Evolutionary conservation across 495 filamentous ascomycete genomes (phyloP), one percentile per base, ranked within the genome.

Genomic region (Beverwykella pulmonaria): DNA sequence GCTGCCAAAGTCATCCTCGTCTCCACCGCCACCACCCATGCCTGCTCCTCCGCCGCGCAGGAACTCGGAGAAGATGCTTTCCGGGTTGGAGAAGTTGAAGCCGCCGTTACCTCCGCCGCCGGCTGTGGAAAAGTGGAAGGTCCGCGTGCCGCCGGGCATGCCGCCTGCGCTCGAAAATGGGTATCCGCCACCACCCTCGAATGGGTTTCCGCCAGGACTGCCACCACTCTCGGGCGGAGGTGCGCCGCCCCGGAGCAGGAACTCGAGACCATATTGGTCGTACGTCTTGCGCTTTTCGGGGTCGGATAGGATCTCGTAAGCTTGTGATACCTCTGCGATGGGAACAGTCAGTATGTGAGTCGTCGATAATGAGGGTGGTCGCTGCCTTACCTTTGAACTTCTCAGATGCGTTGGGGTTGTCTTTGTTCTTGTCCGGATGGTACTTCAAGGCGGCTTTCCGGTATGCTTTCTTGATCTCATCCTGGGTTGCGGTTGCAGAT

Each of bases 381-480:
- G 41, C 30, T 17, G 17, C 69, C 85, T 79, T 87, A 91, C 90
- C 71, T 67, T 81, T 81, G 71, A 98, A 98, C 72, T 91, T 95
- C 68, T 98, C 93, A 58, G 86, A 80, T 23, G 92, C 89, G 19
- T 83, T 74, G 19, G 92, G 88, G 70, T 94, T 91, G 77, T 95
- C 89, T 75, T 92, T 93, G 81, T 98, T 98, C 82, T 98, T 98
- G 78, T 98, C 94, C 0, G 94, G 94, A 74, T 98, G 94, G 74
- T 86, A 88, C 81, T 96, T 97, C 74, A 98, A 79, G 48, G 94
- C 95, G 20, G 63, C 53, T 58, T 79, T 79, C 14, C 88, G 81
- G 75, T 98, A 98, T 36, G 88, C 94, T 73, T 99, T 99, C 78
- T 96, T 97, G 77, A 99, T 94, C 61, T 98, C 92, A 74, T 97